phyloP scores from a whole-genome alignment of 1,139 yeast species.

The Meyerozyma sp. region DNA sequence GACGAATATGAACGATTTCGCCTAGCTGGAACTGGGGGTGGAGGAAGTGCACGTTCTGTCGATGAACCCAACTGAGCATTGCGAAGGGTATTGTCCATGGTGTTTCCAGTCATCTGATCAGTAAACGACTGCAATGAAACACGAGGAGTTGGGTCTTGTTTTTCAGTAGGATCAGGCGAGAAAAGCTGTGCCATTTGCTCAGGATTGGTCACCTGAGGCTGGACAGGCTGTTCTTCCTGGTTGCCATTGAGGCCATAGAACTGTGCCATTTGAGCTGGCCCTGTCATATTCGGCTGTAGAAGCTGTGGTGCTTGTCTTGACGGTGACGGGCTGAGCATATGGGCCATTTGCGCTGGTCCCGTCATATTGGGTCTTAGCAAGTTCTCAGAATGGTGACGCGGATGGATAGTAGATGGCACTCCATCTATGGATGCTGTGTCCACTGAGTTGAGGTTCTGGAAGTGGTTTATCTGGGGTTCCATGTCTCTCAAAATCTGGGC shows the following conservation, averaged over 20 bases:
- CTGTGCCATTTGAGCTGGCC: constrained; percentile 22
- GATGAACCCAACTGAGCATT: constrained; percentile 11
- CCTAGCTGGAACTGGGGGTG: constrained; percentile 38
- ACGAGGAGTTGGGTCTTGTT: constrained; percentile 15
- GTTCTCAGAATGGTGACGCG: constrained; percentile 14
- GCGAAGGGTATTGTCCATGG: constrained; percentile 33
- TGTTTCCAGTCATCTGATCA: constrained; percentile 41
- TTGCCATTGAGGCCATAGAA: constrained; percentile 5
- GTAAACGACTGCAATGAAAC: constrained; percentile 39
- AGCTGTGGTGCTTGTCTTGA: constrained; percentile 11
- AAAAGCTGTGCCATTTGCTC: constrained; percentile 18
- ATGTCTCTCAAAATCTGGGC: constrained; percentile 59
- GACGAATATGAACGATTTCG: constrained; percentile 40
- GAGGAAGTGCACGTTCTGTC: constrained; percentile 21
- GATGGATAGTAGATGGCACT: constrained; percentile 46
- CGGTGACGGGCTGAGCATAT: constrained; percentile 19
- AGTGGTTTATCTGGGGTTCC: constrained; percentile 62
- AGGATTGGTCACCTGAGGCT: constrained; percentile 17
- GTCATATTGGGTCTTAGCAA: constrained; percentile 49
- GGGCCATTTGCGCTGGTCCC: constrained; percentile 47
- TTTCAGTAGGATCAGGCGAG: constrained; percentile 6
- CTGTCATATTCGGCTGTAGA: constrained; percentile 22
- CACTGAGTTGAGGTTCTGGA: constrained; percentile 55
- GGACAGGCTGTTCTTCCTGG: constrained; percentile 4
- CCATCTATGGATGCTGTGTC: constrained; percentile 63